phyloP scores from a whole-genome alignment of 495 filamentous ascomycete genomes.

The Halenospora varia region DNA sequence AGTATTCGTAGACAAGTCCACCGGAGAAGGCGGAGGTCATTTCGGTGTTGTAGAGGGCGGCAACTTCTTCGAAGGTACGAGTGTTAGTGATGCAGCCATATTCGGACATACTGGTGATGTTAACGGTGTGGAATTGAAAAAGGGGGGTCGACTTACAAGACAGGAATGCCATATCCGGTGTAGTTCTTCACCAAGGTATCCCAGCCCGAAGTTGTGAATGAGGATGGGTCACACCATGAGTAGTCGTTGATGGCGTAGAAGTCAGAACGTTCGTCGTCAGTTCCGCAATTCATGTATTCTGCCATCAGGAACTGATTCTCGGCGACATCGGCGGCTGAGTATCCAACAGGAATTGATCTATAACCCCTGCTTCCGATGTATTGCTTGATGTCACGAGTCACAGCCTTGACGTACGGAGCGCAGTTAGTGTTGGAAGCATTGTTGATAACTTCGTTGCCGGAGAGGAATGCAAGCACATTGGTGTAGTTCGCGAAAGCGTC shows the following conservation, averaged over 20 bases:
- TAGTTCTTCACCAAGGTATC: constrained; percentile 85
- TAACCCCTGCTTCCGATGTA: constrained; percentile 71
- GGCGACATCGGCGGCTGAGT: constrained; percentile 82
- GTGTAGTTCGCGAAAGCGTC: constrained; percentile 80
- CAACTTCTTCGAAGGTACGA: constrained; percentile 76
- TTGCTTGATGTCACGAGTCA: constrained; percentile 83
- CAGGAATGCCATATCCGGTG: constrained; percentile 82
- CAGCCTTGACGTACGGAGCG: constrained; percentile 88
- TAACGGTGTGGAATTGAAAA: constrained; percentile 11
- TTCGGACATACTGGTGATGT: constrained; percentile 63
- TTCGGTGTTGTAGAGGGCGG: constrained; percentile 69
- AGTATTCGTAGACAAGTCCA: constrained; percentile 93
- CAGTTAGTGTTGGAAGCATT: constrained; percentile 64
- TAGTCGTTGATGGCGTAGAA: constrained; percentile 99
- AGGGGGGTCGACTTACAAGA: constrained; percentile 55
- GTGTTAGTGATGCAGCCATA: constrained; percentile 80
- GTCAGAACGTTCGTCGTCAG: constrained; percentile 76
- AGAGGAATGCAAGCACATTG: constrained; percentile 93
- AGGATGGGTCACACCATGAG: constrained; percentile 87
- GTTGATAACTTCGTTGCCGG: constrained; percentile 95
- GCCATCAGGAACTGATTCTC: constrained; percentile 84
- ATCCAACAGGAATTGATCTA: constrained; percentile 82
- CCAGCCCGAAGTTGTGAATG: constrained; percentile 76
- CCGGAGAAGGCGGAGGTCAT: constrained; percentile 95
- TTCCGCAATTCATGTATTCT: constrained; percentile 90